Conservation (phyloP, 2,329 filamentous ascomycete species). For the Hypoxylon sp. region DNA sequence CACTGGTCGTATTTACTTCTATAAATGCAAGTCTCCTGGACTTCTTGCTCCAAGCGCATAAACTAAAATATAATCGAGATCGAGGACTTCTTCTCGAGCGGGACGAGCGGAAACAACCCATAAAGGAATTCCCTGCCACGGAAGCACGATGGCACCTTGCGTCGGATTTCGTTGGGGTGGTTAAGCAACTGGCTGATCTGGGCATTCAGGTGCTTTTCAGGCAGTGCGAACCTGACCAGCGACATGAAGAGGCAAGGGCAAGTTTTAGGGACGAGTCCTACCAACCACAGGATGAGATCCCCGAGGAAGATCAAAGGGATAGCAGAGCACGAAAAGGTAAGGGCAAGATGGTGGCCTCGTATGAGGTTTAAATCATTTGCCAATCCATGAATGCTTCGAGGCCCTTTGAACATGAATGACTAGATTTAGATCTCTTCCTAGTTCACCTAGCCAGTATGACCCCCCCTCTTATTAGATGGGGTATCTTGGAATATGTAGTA, state of each 20-base stretch:
- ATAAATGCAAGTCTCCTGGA: slow-evolving; percentile 1
- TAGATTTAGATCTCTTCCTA: too few relatives aligned
- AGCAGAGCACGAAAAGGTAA: too few relatives aligned
- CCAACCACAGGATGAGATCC: background rate
- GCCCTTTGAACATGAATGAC: background rate
- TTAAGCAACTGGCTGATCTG: slow-evolving; percentile 20
- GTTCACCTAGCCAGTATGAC: too few relatives aligned
- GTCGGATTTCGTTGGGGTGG: slow-evolving; percentile 3
- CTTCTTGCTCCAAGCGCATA: slow-evolving; percentile 19
- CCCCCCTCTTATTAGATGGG: too few relatives aligned
- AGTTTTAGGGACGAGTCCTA: slow-evolving; percentile 18
- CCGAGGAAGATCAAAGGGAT: background rate
- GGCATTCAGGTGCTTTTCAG: slow-evolving; percentile 27
- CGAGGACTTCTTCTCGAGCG: slow-evolving; percentile 23
- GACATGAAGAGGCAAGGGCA: background rate
- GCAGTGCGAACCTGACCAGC: background rate
- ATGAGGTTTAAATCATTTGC: background rate
- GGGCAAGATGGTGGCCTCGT: slow-evolving; percentile 1
- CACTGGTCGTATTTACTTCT: slow-evolving; percentile 12
- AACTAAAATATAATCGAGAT: slow-evolving; percentile 19
- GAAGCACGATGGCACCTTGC: slow-evolving; percentile 24
- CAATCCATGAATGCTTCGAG: slow-evolving; percentile 4
- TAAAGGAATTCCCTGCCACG: slow-evolving; percentile 15
- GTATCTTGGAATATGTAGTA: too few relatives aligned
- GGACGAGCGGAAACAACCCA: slow-evolving; percentile 6